These are phyloP conservation scores for Gynochthodes officinalis DNA, from an alignment of 257 asterid species.

Conservation along the genomic window DNA sequence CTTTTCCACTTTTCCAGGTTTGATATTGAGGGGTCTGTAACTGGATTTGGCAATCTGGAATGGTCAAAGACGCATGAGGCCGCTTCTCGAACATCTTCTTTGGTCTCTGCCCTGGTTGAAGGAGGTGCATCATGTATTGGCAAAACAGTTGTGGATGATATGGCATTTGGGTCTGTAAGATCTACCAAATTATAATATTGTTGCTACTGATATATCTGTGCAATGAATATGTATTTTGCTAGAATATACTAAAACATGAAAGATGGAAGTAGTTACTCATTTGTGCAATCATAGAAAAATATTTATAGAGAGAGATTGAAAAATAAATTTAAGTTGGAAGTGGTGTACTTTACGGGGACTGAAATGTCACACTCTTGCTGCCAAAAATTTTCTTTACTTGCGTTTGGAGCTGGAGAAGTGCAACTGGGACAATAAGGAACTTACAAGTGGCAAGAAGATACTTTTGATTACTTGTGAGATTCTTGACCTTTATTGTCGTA, in stretches of 20 bases:
- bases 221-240: background rate
- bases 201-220: background rate
- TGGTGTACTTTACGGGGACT: background rate
- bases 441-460: background rate
- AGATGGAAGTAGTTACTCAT: background rate
- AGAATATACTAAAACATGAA: background rate
- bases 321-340: background rate
- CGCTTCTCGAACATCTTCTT: conserved; percentile 66
- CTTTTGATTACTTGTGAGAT: background rate
- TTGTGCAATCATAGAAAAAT: no score
- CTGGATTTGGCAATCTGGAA: conserved; percentile 97
- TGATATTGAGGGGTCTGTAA: conserved; percentile 68
- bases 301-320: background rate
- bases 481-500: background rate
- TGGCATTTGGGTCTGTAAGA: conserved; percentile 74
- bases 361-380: background rate
- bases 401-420: no score
- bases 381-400: background rate
- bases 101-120: conserved; percentile 79
- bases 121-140: conserved; percentile 91
- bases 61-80: conserved; percentile 80
- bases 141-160: conserved; percentile 81
- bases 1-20: conserved; percentile 57
- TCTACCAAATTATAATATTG: background rate
- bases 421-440: background rate